phyloP scores from a whole-genome alignment of 208 protist species.

The Crithidia expoeki region DNA sequence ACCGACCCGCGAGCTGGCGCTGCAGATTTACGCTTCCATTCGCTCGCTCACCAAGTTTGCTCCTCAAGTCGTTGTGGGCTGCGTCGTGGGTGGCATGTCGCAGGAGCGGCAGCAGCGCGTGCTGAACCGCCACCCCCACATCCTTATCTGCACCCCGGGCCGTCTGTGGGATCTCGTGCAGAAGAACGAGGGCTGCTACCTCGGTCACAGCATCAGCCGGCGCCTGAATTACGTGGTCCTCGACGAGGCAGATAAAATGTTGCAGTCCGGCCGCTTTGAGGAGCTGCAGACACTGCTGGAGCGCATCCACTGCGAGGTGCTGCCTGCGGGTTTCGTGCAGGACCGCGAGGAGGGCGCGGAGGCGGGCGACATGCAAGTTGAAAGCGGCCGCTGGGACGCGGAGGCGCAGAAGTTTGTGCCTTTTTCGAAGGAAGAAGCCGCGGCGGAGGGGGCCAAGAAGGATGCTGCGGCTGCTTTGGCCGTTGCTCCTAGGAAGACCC shows the following conservation, averaged over 20 bases:
- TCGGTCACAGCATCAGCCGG: constrained; percentile 96
- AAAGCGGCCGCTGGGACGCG: constrained; percentile 76
- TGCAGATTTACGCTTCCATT: constrained; percentile 95
- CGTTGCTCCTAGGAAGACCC: constrained; percentile 7
- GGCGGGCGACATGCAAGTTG: constrained; percentile 47
- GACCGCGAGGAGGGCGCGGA: constrained; percentile 78
- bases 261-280: constrained; percentile 97
- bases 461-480: constrained; percentile 2
- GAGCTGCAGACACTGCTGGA: constrained; percentile 97
- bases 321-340: constrained; percentile 84
- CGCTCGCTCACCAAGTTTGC: constrained; percentile 62
- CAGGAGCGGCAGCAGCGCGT: constrained; percentile 90
- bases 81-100: constrained; percentile 90
- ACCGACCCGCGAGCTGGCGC: constrained; percentile 97
- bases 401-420: constrained; percentile 74
- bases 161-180: constrained; percentile 88
- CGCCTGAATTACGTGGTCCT: constrained; percentile 95
- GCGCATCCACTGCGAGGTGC: constrained; percentile 92
- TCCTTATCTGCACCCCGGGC: constrained; percentile 93
- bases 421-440: constrained; percentile 48
- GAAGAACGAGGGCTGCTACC: constrained; percentile 90
- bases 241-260: constrained; percentile 99
- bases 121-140: constrained; percentile 88
- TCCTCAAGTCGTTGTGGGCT: constrained; percentile 73
- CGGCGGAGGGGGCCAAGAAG: constrained; percentile 7